These are phyloP conservation scores for Porogramme epimiltina DNA, from an alignment of 1,284 basidiomycete species.

Conservation along the genomic window DNA sequence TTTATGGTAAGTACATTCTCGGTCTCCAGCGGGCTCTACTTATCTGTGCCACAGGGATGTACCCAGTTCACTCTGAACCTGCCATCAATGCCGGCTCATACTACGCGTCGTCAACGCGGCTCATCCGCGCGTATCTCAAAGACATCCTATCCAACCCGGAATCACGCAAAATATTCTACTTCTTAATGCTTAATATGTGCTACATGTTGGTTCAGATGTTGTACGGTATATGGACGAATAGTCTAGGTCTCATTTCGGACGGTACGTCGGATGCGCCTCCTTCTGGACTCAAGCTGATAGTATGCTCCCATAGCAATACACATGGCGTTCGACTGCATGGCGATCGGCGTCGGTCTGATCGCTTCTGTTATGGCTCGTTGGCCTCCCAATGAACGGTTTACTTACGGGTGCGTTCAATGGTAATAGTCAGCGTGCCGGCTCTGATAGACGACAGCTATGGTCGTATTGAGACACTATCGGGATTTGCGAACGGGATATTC, in stretches of 20 bases:
- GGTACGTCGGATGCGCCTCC: slow-evolving; percentile 53
- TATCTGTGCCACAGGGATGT: slow-evolving; percentile 48
- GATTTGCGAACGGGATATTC: slow-evolving; percentile 98
- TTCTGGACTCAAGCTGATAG: background rate
- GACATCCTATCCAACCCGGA: slow-evolving; percentile 90
- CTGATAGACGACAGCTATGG: too few relatives aligned
- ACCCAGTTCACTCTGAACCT: slow-evolving; percentile 48
- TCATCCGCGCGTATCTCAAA: slow-evolving; percentile 79
- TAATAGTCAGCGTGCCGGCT: too few relatives aligned
- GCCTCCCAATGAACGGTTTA: slow-evolving; percentile 93
- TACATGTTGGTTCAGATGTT: slow-evolving; percentile 97
- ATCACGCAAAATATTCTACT: slow-evolving; percentile 96
- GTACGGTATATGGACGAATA: slow-evolving; percentile 98
- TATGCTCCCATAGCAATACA: slow-evolving; percentile 78
- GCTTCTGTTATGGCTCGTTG: slow-evolving; percentile 98
- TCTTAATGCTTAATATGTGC: slow-evolving; percentile 90
- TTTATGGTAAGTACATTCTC: slow-evolving; percentile 53
- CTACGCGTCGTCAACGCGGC: slow-evolving; percentile 56
- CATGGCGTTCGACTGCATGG: slow-evolving; percentile 99
- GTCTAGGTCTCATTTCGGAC: slow-evolving; percentile 94
- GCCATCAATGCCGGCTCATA: slow-evolving; percentile 40
- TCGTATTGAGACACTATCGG: slow-evolving; percentile 98
- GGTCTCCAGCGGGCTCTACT: background rate
- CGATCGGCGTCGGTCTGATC: slow-evolving; percentile 93
- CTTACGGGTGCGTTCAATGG: slow-evolving; percentile 75